Evolutionary conservation across 2,329 filamentous ascomycete genomes (phyloP), one percentile per base, ranked within the genome.

Genomic region (Trichoderma sp.): DNA sequence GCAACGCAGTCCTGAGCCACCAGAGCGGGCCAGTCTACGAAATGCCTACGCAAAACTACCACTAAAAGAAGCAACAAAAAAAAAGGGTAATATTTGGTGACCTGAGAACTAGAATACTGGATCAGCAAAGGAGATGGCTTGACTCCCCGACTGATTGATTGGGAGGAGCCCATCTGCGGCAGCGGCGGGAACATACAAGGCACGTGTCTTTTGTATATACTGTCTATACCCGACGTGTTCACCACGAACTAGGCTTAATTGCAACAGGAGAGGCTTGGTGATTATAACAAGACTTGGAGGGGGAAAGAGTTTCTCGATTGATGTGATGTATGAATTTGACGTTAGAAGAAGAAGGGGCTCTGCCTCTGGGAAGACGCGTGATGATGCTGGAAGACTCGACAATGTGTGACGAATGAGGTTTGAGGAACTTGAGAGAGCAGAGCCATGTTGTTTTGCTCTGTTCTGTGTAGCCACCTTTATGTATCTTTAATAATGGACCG

Each of bases 41-140:
- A 77, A 84, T 84, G 83, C 80, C 82, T 3, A 74, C 79, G 13
- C 78, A 83, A 74, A 73, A 71, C 34, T 84, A 82, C 73, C 77
- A 78, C 71, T 84, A 77, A 76, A 20, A 50, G 43, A 50, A 50
- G 43, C 8, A 43, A 30, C 28, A 23, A 32, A 15, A 36, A 36
- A 17, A 23, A 6, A 63, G 11, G 55, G 39, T 13, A 53, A 9
- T 23, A 15, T 17, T 28, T 4, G 39, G 53, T 32, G 61, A 20
- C 26, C 30, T 30, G 34, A 30, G 26, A 65, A 65, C n/a, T 57
- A 50, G 28, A 47, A 43, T n/a, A 17, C 32, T 30, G 43, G 55
- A 26, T n/a, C 53, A 53, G 50, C 47, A n/a, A 36, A 59, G 17
- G 12, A 17, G 43, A 47, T n/a, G 28, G 55, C 13, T 30, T 30